Evolutionary conservation across 2,329 filamentous ascomycete genomes (phyloP), one percentile per base, ranked within the genome.

Genomic region (Aspergillus ruber): DNA sequence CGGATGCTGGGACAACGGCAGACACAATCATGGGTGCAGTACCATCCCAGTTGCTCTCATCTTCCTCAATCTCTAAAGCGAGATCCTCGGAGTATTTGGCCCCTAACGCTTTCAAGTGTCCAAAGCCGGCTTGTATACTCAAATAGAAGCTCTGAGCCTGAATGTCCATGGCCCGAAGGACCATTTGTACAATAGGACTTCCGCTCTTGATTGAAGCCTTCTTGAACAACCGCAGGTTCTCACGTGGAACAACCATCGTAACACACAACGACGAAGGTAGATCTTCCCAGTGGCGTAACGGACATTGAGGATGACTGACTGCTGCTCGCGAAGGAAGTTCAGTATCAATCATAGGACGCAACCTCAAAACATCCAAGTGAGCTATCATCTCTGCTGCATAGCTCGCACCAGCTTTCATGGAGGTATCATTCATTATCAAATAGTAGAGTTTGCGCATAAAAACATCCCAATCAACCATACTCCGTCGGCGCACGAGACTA

Each of bases 21-120:
- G 60, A 62, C 5, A 63, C 56, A 17, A 65, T 46, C 15, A 64
- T 39, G 9, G 54, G 48, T 9, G 55, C 52, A 10, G 44, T 48
- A 7, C 61, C 59, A 25, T 49, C 46, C 60, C 59, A 63, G 9
- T 54, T 47, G 15, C 9, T n/a, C 4, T 40, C 33, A 45, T 64
- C 60, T 18, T 53, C 49, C 1, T 38, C 38, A 15, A 65, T 21
- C 18, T 48, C 42, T 13, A 63, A 9, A 15, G 35, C 36, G 45
- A 56, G 41, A 38, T 39, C 4, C 36, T 39, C 36, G 18, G 36
- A 21, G 21, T 21, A 39, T 21, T 10, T 10, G 7, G 12, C 17
- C 6, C 36, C 17, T 4, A 39, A 1, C 3, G 12, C 4, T 6
- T 18, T 39, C 15, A 39, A 3, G 12, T 39, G 17, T 9, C 36